Conservation (phyloP, 768 basidiomycete species). For the Leccinum aurantiacum region DNA sequence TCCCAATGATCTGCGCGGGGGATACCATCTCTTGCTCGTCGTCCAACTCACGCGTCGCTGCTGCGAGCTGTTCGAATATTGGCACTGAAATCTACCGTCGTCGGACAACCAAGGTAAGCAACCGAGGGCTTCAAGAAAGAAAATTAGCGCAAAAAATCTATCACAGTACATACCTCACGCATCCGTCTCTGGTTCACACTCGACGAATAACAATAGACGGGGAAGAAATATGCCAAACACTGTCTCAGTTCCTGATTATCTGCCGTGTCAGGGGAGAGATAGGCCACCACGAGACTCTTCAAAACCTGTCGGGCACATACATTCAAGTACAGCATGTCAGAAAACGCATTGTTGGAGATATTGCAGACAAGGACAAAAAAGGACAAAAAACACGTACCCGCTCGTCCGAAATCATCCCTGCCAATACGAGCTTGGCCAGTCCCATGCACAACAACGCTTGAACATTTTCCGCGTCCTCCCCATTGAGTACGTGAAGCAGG, state of each 20-base stretch:
- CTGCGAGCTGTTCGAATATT: conserved; percentile 60
- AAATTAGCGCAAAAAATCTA: not conserved
- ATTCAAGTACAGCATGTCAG: not conserved
- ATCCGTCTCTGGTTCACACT: conserved; percentile 71
- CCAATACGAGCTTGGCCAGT: conserved; percentile 80
- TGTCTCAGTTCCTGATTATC: conserved; percentile 85
- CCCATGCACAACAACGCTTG: conserved; percentile 77
- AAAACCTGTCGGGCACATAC: conserved; percentile 38
- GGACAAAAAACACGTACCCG: conserved; percentile 43
- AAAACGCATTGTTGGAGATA: not conserved
- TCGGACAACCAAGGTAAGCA: not conserved
- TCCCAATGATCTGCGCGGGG: conserved; percentile 69
- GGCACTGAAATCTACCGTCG: conserved; percentile 62
- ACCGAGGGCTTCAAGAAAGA: not conserved
- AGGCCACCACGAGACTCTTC: conserved; percentile 53
- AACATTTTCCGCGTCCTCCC: conserved; percentile 59
- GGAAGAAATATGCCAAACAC: conserved; percentile 84
- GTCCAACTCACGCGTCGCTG: conserved; percentile 61
- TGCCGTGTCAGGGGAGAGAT: conserved; percentile 76
- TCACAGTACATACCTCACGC: conserved; percentile 39
- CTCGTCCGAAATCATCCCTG: conserved; percentile 72
- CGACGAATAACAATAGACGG: conserved; percentile 82
- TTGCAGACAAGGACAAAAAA: not conserved
- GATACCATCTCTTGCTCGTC: conserved; percentile 74
- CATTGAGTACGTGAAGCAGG: conserved; percentile 51